Evolutionary conservation across 2,329 filamentous ascomycete genomes (phyloP), one percentile per base, ranked within the genome.

Genomic region (Hypoxylon sp.): DNA sequence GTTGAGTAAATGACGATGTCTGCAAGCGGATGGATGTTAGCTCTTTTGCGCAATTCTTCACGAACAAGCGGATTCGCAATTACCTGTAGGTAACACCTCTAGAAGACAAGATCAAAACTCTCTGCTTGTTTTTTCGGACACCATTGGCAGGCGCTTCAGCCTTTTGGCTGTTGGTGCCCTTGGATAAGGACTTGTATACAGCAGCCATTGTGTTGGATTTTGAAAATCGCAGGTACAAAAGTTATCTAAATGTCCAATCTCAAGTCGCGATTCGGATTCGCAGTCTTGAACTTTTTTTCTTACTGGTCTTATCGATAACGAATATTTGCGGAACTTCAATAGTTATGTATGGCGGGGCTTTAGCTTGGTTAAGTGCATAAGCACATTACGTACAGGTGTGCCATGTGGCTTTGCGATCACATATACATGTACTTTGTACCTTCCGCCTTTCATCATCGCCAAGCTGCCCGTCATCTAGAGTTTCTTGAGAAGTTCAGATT

Each of bases 1-100:
- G 67, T 92, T 90, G 57, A 99, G 81, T 31, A 99, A 80, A 75
- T 99, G 94, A 31, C 94, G 89, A 73, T 97, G 94, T 72, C 93
- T 95, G 63, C 27, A 52, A 29, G 40, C n/a, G 16, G 43, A 12
- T 75, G 91, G 88, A 89, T 9, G 30, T 58, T 46, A 55, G 51
- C 36, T 34, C 21, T 31, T 25, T 17, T 41, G 46, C 37, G 34
- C 38, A 31, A 36, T 15, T 9, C 32, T 35, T 41, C 29, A 38
- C 17, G n/a, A 21, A n/a, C 11, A 3, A 9, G 19, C 8, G 2
- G 16, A 17, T 21, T 27, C 13, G 25, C 32, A 42, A 21, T 15
- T 65, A 66, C 63, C 63, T 83, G 73, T 90, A 91, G 23, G 93
- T 96, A 43, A 97, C 90, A 59, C 94, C 94, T 76, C 94, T 81